phyloP scores from a whole-genome alignment of 805 yeast species.

The Yamadazyma olivae region DNA sequence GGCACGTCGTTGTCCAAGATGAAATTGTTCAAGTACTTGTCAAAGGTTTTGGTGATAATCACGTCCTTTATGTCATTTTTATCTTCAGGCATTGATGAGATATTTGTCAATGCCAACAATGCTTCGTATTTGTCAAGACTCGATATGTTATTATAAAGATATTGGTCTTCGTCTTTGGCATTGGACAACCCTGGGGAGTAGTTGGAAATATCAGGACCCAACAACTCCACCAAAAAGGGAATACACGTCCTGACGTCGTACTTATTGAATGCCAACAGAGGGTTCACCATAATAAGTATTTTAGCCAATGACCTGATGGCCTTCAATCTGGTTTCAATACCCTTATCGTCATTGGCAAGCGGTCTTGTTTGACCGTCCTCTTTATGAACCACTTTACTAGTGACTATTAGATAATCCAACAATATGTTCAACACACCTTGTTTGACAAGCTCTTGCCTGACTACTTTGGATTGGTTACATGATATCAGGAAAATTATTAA shows the following conservation, averaged over 20 bases:
- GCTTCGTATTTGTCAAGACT: constrained; percentile 50
- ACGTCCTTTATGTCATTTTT: constrained; percentile 34
- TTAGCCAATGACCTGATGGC: constrained; percentile 45
- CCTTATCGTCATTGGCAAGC: constrained; percentile 7
- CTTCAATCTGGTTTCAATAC: constrained; percentile 19
- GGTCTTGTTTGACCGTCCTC: constrained; percentile 19
- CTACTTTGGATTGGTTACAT: constrained; percentile 17
- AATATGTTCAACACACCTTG: constrained; percentile 44
- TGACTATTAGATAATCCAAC: constrained; percentile 35
- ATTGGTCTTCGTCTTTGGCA: constrained; percentile 10
- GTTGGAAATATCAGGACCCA: constrained; percentile 31
- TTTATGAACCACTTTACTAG: constrained; percentile 18
- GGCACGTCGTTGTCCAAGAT: constrained; percentile 33
- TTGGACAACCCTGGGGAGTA: constrained; percentile 13
- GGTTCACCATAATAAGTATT: constrained; percentile 43
- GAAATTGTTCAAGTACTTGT: constrained; percentile 44
- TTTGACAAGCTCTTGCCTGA: constrained; percentile 36
- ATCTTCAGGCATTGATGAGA: constrained; percentile 42
- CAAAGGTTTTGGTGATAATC: constrained; percentile 42
- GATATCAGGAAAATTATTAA: constrained; percentile 35
- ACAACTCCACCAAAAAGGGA: constrained; percentile 47
- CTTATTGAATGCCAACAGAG: constrained; percentile 37
- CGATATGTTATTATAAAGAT: constrained; percentile 28
- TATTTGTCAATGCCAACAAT: constrained; percentile 64
- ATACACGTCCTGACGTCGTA: constrained; percentile 34